Conservation (phyloP, 257 asterid genomes). For the Solanum infundibuliforme region DNA sequence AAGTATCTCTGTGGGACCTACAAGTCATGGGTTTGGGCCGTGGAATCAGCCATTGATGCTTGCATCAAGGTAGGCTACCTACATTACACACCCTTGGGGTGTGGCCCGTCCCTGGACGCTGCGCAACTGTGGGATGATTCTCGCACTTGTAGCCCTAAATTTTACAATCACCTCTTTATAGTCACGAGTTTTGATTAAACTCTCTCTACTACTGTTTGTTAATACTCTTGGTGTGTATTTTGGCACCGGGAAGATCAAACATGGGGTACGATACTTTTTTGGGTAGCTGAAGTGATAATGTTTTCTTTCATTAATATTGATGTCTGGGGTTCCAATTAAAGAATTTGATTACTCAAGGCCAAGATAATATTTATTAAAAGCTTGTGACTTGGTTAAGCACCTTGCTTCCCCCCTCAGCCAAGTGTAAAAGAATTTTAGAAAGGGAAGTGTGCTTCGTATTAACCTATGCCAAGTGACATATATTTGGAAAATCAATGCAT, state of each 20-base stretch:
- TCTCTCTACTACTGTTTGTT: background rate
- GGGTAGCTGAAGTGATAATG: background rate
- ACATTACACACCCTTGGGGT: background rate
- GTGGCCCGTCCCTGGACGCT: background rate
- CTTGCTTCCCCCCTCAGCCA: background rate
- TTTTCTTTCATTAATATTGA: background rate
- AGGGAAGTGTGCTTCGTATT: background rate
- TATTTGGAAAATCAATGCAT: background rate
- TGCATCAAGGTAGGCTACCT: background rate
- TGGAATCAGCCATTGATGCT: background rate
- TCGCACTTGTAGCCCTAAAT: background rate
- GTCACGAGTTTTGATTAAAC: background rate
- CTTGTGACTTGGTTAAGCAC: background rate
- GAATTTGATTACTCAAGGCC: background rate
- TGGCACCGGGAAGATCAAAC: background rate
- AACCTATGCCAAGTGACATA: background rate
- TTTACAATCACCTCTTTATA: background rate
- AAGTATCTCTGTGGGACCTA: background rate
- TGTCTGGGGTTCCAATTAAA: background rate
- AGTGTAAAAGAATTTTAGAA: background rate
- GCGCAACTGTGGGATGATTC: background rate
- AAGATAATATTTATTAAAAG: background rate
- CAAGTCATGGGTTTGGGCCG: background rate
- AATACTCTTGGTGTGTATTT: background rate
- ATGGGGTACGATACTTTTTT: background rate